Evolutionary conservation across 1,284 basidiomycete species (phyloP).

Genomic region (Ustilago xerochloae): DNA sequence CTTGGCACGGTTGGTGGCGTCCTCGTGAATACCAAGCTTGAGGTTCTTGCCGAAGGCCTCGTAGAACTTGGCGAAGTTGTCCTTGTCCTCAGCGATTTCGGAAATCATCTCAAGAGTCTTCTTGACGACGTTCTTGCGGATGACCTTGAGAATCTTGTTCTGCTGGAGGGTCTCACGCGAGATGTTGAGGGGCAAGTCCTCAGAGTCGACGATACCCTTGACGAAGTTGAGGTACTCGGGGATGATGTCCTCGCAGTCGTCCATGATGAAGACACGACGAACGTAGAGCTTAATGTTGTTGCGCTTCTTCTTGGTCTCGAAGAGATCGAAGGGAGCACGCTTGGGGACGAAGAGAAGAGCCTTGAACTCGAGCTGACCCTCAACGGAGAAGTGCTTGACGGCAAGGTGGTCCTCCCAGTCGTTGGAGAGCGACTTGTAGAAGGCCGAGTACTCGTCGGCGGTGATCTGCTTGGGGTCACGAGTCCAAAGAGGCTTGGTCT

Average conservation of each 20-base stretch:
- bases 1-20: constrained; percentile 98
- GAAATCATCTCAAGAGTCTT: constrained; percentile 94
- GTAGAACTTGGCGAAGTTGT: constrained; percentile 98
- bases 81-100: constrained; percentile 99
- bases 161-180: constrained; percentile 99
- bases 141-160: constrained; percentile 99
- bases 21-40: constrained; percentile 96
- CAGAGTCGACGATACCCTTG: constrained; percentile 95
- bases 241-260: constrained; percentile 99
- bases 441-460: constrained; percentile 89
- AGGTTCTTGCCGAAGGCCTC: constrained; percentile 75
- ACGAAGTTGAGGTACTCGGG: constrained; percentile 99
- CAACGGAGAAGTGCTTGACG: constrained; percentile 99
- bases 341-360: constrained; percentile 92
- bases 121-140: constrained; percentile 88
- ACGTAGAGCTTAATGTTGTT: constrained; percentile 99
- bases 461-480: constrained; percentile 94
- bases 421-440: constrained; percentile 99
- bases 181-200: constrained; percentile 99
- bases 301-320: constrained; percentile 99
- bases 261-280: constrained; percentile 99
- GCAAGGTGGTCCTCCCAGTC: constrained; percentile 99
- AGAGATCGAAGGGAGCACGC: constrained; percentile 90
- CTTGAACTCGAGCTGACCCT: constrained; percentile 99
- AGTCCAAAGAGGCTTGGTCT: constrained; percentile 99